Evolutionary conservation across 495 filamentous ascomycete genomes (phyloP), one percentile per base, ranked within the genome.

Genomic region (Arthonia radiata): DNA sequence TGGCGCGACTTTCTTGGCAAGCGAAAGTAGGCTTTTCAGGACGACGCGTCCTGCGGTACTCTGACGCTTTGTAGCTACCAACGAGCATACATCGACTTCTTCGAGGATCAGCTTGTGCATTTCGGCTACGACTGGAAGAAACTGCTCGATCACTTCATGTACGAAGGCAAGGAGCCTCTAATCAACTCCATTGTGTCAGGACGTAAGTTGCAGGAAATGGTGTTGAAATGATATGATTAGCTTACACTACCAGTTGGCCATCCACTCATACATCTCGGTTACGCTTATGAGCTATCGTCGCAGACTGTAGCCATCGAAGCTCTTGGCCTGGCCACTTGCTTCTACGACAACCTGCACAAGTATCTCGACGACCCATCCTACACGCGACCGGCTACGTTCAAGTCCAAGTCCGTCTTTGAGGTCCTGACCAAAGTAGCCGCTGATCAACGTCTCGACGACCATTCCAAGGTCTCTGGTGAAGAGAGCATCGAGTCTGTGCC

Each of bases 71-170:
- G 10, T 23, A 71, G 66, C 30, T 90, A 90, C 42, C 75, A 99
- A 42, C 58, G 89, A 16, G 81, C 83, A 3, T 93, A 68, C 40
- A 51, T 93, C 12, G 77, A 93, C 43, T 89, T 80, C 38, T 93
- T 86, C 39, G 82, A 92, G 41, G 82, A 93, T 43, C 59, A 74
- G 32, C 48, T 93, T 23, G 78, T 71, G 4, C 58, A 59, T 16
- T 55, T 67, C 29, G 56, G 61, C 19, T 93, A 91, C 47, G 63
- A 86, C 44, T 93, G 82, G 82, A 78, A 71, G 40, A 46, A 52
- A 19, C 62, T 90, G 4, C 53, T 89, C 2, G 50, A 61, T 3
- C 63, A 86, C 27, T 91, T 74, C 38, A 38, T 93, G 17, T 73
- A 79, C 29, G 47, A 59, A 9, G 82, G 75, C 6, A 54, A 74